Evolutionary conservation across 2,329 filamentous ascomycete species (phyloP).

Genomic region (Parastagonospora avenae): DNA sequence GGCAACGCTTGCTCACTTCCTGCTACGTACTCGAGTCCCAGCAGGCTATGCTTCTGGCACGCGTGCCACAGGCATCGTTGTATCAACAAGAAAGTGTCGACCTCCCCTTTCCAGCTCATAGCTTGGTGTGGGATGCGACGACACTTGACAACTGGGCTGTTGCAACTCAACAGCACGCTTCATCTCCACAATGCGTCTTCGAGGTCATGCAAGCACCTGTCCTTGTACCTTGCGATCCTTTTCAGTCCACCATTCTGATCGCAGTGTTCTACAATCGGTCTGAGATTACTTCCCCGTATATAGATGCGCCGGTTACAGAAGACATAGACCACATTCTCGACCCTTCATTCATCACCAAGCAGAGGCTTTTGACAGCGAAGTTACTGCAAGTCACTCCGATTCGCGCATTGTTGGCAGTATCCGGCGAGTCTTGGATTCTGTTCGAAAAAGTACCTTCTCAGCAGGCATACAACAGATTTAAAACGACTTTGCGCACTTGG

Average conservation of each 20-base stretch:
- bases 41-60: constrained; percentile 40
- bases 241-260: constrained; percentile 47
- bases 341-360: constrained; percentile 24
- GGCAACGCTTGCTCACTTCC: constrained; percentile 47
- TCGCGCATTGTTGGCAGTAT: constrained; percentile 50
- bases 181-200: constrained; percentile 29
- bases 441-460: constrained; percentile 47
- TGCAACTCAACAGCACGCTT: constrained; percentile 22
- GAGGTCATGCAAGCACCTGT: constrained; percentile 22
- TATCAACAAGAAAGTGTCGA: constrained; percentile 29
- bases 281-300: constrained; percentile 18
- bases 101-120: constrained; percentile 46
- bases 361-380: constrained; percentile 43
- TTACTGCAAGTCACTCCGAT: constrained; percentile 48
- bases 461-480: constrained; percentile 39
- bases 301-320: constrained; percentile 10
- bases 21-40: constrained; percentile 52
- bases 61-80: constrained; percentile 21
- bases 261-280: constrained; percentile 38
- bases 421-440: constrained; percentile 54
- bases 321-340: constrained; percentile 34
- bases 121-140: constrained; percentile 45
- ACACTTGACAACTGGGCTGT: constrained; percentile 28
- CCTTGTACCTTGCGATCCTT: constrained; percentile 27
- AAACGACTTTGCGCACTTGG: constrained; percentile 45